A percentile compares a stretch with the other conserved stretches of the same genome.
These are phyloP conservation scores for Neoboletus subvelutipes DNA, from an alignment of 768 basidiomycete species.

Conservation along the genomic window DNA sequence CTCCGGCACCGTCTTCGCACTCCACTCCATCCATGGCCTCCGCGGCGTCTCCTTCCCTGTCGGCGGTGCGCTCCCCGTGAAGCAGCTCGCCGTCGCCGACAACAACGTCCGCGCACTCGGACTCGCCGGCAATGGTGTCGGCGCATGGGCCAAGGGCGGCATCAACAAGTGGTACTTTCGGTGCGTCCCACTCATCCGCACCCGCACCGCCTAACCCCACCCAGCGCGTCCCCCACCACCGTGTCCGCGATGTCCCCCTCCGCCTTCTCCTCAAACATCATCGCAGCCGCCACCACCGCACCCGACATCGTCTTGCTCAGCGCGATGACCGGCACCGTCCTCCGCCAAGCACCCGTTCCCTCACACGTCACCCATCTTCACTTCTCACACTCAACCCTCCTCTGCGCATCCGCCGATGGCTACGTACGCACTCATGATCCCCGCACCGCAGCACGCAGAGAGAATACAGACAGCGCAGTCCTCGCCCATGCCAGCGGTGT, in stretches of 20 bases:
- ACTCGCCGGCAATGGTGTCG: slow-evolving; percentile 60
- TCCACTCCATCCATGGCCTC: slow-evolving; percentile 60
- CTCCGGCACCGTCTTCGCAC: slow-evolving; percentile 66
- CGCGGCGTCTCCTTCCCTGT: slow-evolving; percentile 75
- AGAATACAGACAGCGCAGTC: slow-evolving; percentile 53
- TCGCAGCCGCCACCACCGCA: slow-evolving; percentile 58
- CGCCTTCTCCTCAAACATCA: slow-evolving; percentile 47
- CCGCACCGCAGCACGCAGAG: slow-evolving; percentile 54
- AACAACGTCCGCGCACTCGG: slow-evolving; percentile 70
- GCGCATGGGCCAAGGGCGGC: slow-evolving; percentile 83
- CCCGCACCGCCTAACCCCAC: slow-evolving; percentile 13
- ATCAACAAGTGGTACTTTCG: slow-evolving; percentile 79
- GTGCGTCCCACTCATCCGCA: slow-evolving; percentile 38
- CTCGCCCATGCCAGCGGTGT: slow-evolving; percentile 83
- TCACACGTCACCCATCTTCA: slow-evolving; percentile 65
- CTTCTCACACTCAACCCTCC: slow-evolving; percentile 58
- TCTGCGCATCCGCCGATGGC: slow-evolving; percentile 75
- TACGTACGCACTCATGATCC: slow-evolving; percentile 69
- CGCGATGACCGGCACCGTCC: slow-evolving; percentile 63
- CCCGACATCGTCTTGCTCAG: slow-evolving; percentile 72
- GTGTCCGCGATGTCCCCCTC: slow-evolving; percentile 47
- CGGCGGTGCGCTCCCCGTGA: slow-evolving; percentile 65
- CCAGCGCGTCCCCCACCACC: slow-evolving; percentile 34
- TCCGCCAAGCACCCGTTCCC: slow-evolving; percentile 56
- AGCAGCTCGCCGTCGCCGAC: slow-evolving; percentile 76